Conservation (phyloP, 176 grass and related monocot genomes). For the Musa troglodytarum region DNA sequence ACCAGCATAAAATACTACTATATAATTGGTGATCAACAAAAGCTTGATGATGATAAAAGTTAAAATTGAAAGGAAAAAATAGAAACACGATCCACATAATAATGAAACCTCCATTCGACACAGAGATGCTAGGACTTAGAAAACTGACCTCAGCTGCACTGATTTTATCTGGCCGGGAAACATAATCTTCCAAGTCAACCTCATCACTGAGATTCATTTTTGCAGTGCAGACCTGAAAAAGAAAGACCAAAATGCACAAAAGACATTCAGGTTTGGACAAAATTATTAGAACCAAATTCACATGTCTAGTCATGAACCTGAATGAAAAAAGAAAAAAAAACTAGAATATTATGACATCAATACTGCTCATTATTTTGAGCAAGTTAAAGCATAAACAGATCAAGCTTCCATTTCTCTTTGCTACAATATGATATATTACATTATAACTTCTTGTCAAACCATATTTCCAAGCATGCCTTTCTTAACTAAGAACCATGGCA, state of each 20-base stretch:
- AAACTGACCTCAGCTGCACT: conserved; percentile 85
- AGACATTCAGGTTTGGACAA: background rate
- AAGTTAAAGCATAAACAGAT: too few relatives aligned
- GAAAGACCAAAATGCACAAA: background rate
- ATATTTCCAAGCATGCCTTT: background rate
- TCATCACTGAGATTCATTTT: conserved; percentile 98
- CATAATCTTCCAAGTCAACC: conserved; percentile 96
- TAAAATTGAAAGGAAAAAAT: too few relatives aligned
- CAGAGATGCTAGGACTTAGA: too few relatives aligned
- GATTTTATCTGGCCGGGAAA: conserved; percentile 93
- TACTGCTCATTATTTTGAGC: background rate
- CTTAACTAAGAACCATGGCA: background rate
- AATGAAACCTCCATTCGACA: too few relatives aligned
- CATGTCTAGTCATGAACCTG: background rate
- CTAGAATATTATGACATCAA: background rate
- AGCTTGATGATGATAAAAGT: too few relatives aligned
- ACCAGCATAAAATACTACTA: too few relatives aligned
- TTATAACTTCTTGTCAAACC: background rate
- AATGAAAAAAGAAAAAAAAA: background rate
- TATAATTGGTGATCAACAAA: too few relatives aligned
- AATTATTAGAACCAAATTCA: background rate
- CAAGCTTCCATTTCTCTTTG: too few relatives aligned
- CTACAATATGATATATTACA: too few relatives aligned
- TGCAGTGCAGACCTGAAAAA: conserved; percentile 73
- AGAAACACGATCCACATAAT: too few relatives aligned